phyloP scores from a whole-genome alignment of 139 green algal genomes.

The Klebsormidium nitens region DNA sequence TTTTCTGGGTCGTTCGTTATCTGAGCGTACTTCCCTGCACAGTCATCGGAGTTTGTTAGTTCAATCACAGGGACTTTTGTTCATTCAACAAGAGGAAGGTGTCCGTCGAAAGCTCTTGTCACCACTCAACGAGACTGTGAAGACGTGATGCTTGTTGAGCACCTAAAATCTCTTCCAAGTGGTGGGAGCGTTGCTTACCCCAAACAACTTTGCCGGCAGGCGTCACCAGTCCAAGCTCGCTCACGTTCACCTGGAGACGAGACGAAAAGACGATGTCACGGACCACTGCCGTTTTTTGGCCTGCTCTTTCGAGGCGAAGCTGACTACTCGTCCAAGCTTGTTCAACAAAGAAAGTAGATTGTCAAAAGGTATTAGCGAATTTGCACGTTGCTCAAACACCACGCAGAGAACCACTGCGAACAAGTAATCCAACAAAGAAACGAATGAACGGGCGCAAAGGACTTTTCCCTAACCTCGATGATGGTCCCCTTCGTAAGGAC shows the following conservation, averaged over 20 bases:
- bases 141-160: not conserved
- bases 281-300: too few relatives aligned
- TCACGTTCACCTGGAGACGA: constrained; percentile 98
- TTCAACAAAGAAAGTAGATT: constrained; percentile 71
- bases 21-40: constrained; percentile 57
- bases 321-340: too few relatives aligned
- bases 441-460: not conserved
- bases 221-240: constrained; percentile 96
- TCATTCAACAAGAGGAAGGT: too few relatives aligned
- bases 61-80: too few relatives aligned
- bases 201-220: constrained; percentile 98
- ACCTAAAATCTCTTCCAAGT: constrained; percentile 15
- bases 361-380: not conserved
- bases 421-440: not conserved
- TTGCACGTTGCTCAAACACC: constrained; percentile 3
- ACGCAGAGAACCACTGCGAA: not conserved
- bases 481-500: constrained; percentile 88
- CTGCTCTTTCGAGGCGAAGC: too few relatives aligned
- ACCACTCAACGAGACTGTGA: constrained; percentile 7
- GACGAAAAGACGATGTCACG: too few relatives aligned
- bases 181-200: constrained; percentile 83
- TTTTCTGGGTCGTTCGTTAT: constrained; percentile 96
- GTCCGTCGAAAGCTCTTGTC: too few relatives aligned
- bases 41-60: not conserved
- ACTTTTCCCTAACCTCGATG: constrained; percentile 20